Evolutionary conservation across 2,329 filamentous ascomycete genomes (phyloP), one percentile per base, ranked within the genome.

Genomic region (Akanthomyces uredinophilus): DNA sequence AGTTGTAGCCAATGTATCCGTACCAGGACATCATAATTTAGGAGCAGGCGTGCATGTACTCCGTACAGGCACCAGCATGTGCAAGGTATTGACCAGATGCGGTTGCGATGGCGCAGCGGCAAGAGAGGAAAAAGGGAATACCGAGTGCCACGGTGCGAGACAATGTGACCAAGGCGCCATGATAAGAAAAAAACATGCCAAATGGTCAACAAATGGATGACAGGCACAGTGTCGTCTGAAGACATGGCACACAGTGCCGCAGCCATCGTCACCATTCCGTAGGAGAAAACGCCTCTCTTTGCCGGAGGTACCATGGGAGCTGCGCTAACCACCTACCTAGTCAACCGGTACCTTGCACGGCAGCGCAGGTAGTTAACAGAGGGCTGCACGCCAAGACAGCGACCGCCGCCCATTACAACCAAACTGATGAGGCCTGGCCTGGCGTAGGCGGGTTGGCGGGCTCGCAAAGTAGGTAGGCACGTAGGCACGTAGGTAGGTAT

Each of bases 371-470:
- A 16, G 46, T n/a, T n/a, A n/a, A n/a, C 24, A 49, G 22, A 29
- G 24, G 20, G 29, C 56, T 51, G 56, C 35, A 59, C 35, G 56
- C 56, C 56, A 59, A 59, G 56, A 43, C 44, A 29, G 35, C 44
- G 16, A 8, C 16, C 20, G 44, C 32, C 44, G 44, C 22, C 32
- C 46, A 51, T 43, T 35, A 59, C 8, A 8, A 47, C 22, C 18
- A 27, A 18, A 37, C 8, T 16, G 47, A 18, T 8, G 47, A 43
- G 32, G 18, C 35, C n/a, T 22, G 14, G 35, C 27, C n/a, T 32
- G 29, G 29, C 29, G 29, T 32, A 32, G 4, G 29, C 29, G 29
- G 4, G 32, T 10, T 35, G 32, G 32, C 2, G 27, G 27, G 27
- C 24, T 22, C 14, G 32, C 32, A 27, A 35, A 18, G n/a, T 5